Conservation (phyloP, 768 basidiomycete species). For the Phlebiopsis flavidoalba region DNA sequence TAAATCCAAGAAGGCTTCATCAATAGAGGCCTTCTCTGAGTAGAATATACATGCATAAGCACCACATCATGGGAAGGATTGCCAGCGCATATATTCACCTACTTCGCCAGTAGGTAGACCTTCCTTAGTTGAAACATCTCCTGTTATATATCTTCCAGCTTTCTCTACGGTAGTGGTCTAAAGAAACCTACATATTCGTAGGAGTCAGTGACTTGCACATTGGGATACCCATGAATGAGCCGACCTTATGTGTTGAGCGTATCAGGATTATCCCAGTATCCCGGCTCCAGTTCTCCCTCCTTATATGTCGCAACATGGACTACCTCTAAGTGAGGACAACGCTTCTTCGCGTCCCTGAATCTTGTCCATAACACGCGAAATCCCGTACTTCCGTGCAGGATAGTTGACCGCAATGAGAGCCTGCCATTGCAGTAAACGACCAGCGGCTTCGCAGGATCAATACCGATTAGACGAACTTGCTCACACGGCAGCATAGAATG, state of each 20-base stretch:
- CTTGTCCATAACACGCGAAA: conserved; percentile 88
- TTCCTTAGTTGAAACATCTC: conserved; percentile 84
- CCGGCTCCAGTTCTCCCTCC: conserved; percentile 81
- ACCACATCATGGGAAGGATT: background rate
- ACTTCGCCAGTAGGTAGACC: conserved; percentile 75
- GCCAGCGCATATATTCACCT: conserved; percentile 42
- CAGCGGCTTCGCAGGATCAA: conserved; percentile 58
- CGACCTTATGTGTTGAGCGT: conserved; percentile 91
- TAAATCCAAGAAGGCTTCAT: conserved; percentile 95
- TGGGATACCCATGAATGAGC: conserved; percentile 1
- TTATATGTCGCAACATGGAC: conserved; percentile 96
- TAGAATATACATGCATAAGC: background rate
- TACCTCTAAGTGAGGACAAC: conserved; percentile 78
- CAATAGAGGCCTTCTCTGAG: conserved; percentile 93
- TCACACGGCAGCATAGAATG: conserved; percentile 85
- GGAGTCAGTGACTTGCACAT: background rate
- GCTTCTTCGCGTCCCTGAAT: conserved; percentile 76
- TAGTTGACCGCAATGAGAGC: conserved; percentile 93
- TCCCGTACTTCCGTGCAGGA: conserved; percentile 87
- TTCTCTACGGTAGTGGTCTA: conserved; percentile 91
- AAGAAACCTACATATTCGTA: conserved; percentile 58
- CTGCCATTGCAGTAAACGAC: conserved; percentile 89
- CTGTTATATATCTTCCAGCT: conserved; percentile 78
- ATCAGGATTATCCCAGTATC: conserved; percentile 89
- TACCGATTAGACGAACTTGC: conserved; percentile 69